Evolutionary conservation across 306 rosid genomes (phyloP).

Genomic region (Morella rubra): DNA sequence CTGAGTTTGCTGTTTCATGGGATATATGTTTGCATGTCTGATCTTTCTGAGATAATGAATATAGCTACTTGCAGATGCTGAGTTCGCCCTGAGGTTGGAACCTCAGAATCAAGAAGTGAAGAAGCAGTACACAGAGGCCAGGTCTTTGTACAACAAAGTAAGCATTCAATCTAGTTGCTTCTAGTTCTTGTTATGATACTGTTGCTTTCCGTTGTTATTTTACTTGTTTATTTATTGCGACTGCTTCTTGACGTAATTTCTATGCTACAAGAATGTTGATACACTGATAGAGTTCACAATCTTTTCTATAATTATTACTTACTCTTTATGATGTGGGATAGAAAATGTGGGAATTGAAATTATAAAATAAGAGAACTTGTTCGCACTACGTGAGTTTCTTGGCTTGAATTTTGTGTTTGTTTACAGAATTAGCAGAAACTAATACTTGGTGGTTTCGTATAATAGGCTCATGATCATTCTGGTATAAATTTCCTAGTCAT

Average conservation of each 20-base stretch:
- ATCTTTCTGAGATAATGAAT: conserved; percentile 39
- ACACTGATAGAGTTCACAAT: neutral
- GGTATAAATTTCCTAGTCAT: neutral
- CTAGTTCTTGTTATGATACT: neutral
- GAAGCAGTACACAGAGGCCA: conserved; percentile 80
- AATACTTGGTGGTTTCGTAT: no score
- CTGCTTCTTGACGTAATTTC: neutral
- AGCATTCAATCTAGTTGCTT: conserved; percentile 21
- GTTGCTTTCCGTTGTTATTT: neutral
- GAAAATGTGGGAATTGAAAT: neutral
- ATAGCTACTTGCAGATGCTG: conserved; percentile 73
- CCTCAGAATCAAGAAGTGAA: conserved; percentile 92
- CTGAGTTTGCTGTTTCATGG: conserved; percentile 6
- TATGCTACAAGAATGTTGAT: neutral
- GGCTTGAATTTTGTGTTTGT: neutral
- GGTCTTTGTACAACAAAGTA: conserved; percentile 75
- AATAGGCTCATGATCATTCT: neutral
- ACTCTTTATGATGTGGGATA: neutral
- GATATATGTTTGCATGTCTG: conserved; percentile 26
- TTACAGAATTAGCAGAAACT: no score
- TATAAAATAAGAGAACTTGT: neutral
- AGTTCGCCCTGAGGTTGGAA: conserved; percentile 87
- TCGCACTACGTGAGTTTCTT: neutral
- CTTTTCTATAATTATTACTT: neutral
- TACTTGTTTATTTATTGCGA: neutral